Base-by-base conservation (phyloP, 2,329 filamentous ascomycete species). In the Graphium sp. region DNA sequence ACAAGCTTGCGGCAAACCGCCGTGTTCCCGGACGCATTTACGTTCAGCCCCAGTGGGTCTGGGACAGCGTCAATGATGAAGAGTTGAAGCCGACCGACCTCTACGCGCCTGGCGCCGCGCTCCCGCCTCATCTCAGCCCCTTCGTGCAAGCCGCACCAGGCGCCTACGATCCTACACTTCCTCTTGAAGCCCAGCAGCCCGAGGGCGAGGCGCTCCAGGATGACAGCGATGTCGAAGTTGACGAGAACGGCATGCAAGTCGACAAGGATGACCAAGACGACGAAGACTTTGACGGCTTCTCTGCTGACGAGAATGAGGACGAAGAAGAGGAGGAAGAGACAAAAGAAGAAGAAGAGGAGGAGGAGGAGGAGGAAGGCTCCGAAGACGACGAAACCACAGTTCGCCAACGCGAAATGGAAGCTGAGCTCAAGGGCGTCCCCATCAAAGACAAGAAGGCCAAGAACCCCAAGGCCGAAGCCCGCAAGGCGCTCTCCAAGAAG, bases 1-100 rank as follows among this genome's bases (percentile, higher is more conserved):
- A 64, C 48, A 68, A 63, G 48, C 54, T 73, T 31, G 59, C 49
- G 16, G 52, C 52, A 34, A 78, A 81, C 43, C 72, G 72, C 37
- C 73, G 84, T 35, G 77, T 95, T 35, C 84, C 87, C n/a, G 87
- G 87, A 20, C 69, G 89, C 39, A 83, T 74, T 37, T 98, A 98
- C 42, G 58, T 98, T 32, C 89, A 98, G 57, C 89, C 89, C 13
- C 89, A 98, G 49, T 98, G 91, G 87, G 74, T 98, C 4, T 98
- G 89, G 89, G 89, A 98, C 47, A 87, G 81, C 43, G 60, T 93
- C 49, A 98, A 98, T 49, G 81, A 89, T 25, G 82, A 83, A 36
- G 83, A 87, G 52, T 59, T 98, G 32, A 74, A 94, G 49, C 68
- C 79, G 38, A 72, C 85, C 18, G 83, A 94, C 46, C 55, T 85